A percentile compares a stretch with the other conserved stretches of the same genome.
These are phyloP conservation scores for Monilinia fructigena DNA, from an alignment of 2,329 filamentous ascomycete genomes.

Conservation along the genomic window DNA sequence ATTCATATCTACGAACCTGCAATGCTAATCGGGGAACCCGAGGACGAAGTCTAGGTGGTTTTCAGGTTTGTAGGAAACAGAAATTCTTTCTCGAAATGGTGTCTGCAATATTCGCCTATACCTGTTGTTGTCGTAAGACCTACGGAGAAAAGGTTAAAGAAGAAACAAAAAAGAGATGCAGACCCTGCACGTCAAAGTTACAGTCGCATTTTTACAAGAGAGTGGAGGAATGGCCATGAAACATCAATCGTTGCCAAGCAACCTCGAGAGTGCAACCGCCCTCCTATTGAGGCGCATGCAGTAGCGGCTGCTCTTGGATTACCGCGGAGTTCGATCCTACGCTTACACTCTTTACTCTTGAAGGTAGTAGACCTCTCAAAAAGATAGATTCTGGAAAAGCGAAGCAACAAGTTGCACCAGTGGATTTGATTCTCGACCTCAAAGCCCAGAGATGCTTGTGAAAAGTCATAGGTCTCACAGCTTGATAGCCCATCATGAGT, in stretches of 20 bases:
- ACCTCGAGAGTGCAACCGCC: conserved; percentile 37
- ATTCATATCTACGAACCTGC: conserved; percentile 73
- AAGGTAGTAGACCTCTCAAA: conserved; percentile 27
- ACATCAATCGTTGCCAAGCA: conserved; percentile 34
- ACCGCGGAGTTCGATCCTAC: conserved; percentile 64
- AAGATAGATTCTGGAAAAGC: conserved; percentile 35
- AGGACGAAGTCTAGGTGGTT: conserved; percentile 65
- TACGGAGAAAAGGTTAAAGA: conserved; percentile 67
- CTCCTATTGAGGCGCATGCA: conserved; percentile 63
- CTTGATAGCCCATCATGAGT: conserved; percentile 38
- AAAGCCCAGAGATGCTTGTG: conserved; percentile 43
- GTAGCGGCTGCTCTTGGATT: conserved; percentile 63
- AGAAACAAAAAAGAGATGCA: conserved; percentile 65
- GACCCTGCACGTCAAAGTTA: conserved; percentile 64
- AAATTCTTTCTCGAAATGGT: conserved; percentile 69
- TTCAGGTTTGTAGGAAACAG: conserved; percentile 64
- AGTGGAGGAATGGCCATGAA: conserved; percentile 44
- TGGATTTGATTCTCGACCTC: conserved; percentile 39
- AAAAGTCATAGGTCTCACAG: conserved; percentile 45
- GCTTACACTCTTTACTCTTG: conserved; percentile 54
- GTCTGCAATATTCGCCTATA: conserved; percentile 70
- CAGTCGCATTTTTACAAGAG: conserved; percentile 61
- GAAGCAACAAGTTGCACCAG: conserved; percentile 32
- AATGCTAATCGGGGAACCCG: conserved; percentile 68
- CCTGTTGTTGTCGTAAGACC: conserved; percentile 73